Evolutionary conservation across 768 basidiomycete species (phyloP), one percentile per base, ranked within the genome.

Genomic region (Dioszegia aurantiaca): DNA sequence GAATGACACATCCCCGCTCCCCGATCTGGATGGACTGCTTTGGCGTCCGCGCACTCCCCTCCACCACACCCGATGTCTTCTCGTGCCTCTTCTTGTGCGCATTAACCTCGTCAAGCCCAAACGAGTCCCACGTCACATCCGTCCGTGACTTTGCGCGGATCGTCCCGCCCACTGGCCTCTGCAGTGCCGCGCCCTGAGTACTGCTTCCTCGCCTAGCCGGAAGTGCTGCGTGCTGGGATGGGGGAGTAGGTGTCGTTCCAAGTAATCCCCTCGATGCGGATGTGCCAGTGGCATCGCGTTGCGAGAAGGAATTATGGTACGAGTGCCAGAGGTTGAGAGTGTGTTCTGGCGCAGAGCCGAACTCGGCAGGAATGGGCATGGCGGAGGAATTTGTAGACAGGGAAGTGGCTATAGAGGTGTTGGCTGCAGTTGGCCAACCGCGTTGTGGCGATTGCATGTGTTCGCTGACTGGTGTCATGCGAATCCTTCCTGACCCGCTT

Each of bases 111-210:
- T 66, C 57, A 36, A 55, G 48, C 23, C 70, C 70, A 27, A 68
- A 68, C 11, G 55, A 48, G 45, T 72, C 70, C 70, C 70, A 72
- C 12, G 69, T 58, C 2, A 62, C 63, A 37, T 63, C 62, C 30
- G 41, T 37, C 30, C n/a, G 54, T 28, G 55, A 56, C 31, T 65
- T 64, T 0, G 59, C 58, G 11, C 68, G 63, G 37, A 72, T 72
- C 0, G 70, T 72, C 12, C 68, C 70, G 26, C 47, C 42, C 6
- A 59, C 46, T 4, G 65, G 65, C 19, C 68, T 41, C 4, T 55
- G 54, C 0, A 55, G 42, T 24, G 27, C n/a, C 4, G 24, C 27
- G 14, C 40, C 14, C 2, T 33, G 16, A 24, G 33, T 52, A 24
- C 39, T 17, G 49, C 36, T 37, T 5, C 27, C n/a, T 36, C 49